Evolutionary conservation across 805 yeast species (phyloP), one percentile per base, ranked within the genome.

Genomic region (Ogataea nitratoaversa): DNA sequence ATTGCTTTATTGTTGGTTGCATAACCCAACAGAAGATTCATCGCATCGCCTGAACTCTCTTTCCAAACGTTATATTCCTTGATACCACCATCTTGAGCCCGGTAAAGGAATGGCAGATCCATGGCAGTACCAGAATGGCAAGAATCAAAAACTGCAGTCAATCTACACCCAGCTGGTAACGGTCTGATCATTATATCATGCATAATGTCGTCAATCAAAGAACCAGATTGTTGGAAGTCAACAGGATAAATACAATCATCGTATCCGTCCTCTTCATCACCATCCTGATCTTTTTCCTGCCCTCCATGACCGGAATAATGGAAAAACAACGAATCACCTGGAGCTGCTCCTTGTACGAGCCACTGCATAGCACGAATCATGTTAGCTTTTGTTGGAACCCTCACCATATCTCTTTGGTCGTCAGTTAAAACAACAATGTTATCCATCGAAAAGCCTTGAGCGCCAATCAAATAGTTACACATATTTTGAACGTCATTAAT

Each of bases 271-370:
- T 46, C 53, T 38, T 63, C 68, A 39, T 62, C 66, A 19, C 67
- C 67, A 41, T 63, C 67, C 24, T 65, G 55, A 58, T 86, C 95
- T 34, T 67, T 62, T 4, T 79, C 76, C 54, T 79, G 84, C 2
- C 93, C 88, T 23, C 95, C 95, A 56, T 87, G 95, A 7, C 95
- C 93, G 0, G 93, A 83, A 57, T 82, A 86, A 59, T 87, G 95
- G 71, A 87, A 78, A 51, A 87, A 80, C 36, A 86, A 61, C 8
- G 88, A 76, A 62, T 86, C 95, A 50, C 86, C 84, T 13, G 93
- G 82, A 49, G 65, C 68, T 0, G 95, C 93, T 46, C 71, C 83
- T 17, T 66, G 67, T 17, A 82, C 90, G 18, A 86, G 71, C 95
- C 95, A 86, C 41, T 74, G 79, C 84, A 84, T 83, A 3, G 89